Percentiles rank a stretch among this genome's conserved stretches.
Conservation (phyloP, 352 stramenopile species). For the Saprolegnia diclina region DNA sequence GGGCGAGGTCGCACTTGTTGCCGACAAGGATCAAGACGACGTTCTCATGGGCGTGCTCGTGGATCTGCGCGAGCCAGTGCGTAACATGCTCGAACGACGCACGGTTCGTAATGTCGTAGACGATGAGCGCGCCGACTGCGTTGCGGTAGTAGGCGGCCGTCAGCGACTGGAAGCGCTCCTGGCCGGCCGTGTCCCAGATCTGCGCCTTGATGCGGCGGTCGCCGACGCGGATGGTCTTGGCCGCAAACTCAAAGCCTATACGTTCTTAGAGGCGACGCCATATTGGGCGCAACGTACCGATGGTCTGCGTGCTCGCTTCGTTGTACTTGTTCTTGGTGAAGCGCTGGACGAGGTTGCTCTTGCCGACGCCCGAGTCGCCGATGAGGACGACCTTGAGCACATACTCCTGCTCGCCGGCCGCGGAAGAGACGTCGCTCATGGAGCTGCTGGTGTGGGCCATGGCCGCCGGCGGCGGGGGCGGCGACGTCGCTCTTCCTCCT, state of each 20-base stretch:
- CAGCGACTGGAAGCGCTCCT: conserved; percentile 89
- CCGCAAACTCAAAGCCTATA: conserved; percentile 78
- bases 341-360: conserved; percentile 82
- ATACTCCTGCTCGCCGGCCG: conserved; percentile 20
- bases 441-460: conserved; percentile 4
- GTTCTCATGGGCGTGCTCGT: conserved; percentile 77
- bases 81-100: conserved; percentile 75
- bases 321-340: conserved; percentile 89
- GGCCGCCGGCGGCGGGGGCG: not conserved
- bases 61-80: conserved; percentile 71
- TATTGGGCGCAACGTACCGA: conserved; percentile 33
- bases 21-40: conserved; percentile 79
- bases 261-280: not conserved
- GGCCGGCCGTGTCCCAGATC: conserved; percentile 85
- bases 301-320: conserved; percentile 64
- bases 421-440: not conserved
- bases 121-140: conserved; percentile 85
- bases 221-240: conserved; percentile 79
- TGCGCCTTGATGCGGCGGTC: conserved; percentile 81
- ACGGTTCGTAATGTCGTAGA: conserved; percentile 90
- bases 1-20: conserved; percentile 84
- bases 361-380: conserved; percentile 81
- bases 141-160: conserved; percentile 90
- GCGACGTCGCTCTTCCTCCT: not conserved
- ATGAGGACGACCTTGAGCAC: conserved; percentile 84